These are phyloP conservation scores for Salix caprea DNA, from an alignment of 345 rosid species.

Conservation along the genomic window DNA sequence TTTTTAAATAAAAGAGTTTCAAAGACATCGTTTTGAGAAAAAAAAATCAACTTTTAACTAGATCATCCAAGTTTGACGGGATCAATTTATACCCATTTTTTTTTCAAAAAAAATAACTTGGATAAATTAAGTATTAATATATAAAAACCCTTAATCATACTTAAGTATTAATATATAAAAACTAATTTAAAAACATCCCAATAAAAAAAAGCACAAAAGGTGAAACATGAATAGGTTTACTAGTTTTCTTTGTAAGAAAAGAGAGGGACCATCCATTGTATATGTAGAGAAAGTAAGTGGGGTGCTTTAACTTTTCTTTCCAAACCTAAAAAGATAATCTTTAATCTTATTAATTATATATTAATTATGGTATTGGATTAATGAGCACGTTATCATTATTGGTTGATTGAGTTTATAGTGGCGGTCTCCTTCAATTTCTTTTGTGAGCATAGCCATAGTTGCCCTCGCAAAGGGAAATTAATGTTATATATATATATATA, in stretches of 20 bases:
- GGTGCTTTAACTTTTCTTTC: constrained; percentile 10
- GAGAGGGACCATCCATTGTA: neutral
- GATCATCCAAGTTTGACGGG: too few relatives aligned
- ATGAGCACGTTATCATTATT: constrained; percentile 1
- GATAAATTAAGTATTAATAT: neutral
- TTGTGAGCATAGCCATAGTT: neutral
- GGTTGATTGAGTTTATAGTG: constrained; percentile 14
- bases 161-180: neutral
- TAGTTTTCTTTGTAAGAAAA: neutral
- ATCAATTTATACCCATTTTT: too few relatives aligned
- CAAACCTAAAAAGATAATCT: constrained; percentile 7
- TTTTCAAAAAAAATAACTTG: too few relatives aligned
- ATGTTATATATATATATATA: neutral
- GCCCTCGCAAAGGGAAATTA: neutral
- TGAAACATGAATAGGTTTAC: neutral
- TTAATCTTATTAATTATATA: neutral
- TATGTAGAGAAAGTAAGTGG: neutral
- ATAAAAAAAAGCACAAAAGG: neutral
- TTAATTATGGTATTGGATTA: neutral
- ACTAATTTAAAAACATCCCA: neutral
- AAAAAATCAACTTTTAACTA: too few relatives aligned
- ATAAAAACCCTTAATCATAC: too few relatives aligned
- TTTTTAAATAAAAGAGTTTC: too few relatives aligned
- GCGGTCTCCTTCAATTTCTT: constrained; percentile 8
- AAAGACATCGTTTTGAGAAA: too few relatives aligned